phyloP scores from a whole-genome alignment of 345 rosid species.

The Cardamine chenopodiifolia region DNA sequence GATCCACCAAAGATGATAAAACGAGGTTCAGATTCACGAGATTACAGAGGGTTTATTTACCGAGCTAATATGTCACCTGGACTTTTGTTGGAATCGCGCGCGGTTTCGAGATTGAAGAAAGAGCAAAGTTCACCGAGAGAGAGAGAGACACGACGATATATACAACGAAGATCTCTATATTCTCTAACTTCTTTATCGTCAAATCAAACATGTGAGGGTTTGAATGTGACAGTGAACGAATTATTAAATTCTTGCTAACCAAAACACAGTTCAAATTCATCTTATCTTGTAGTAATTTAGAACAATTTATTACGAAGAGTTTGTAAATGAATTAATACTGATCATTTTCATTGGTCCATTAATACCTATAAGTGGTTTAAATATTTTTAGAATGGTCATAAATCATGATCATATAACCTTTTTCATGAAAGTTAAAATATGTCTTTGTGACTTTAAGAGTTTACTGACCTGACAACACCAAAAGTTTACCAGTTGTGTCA shows the following conservation, averaged over 20 bases:
- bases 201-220: constrained; percentile 32
- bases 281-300: not conserved
- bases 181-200: constrained; percentile 33
- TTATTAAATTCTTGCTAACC: not conserved
- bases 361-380: not conserved
- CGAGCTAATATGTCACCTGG: constrained; percentile 15
- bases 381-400: not conserved
- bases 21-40: not conserved
- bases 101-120: constrained; percentile 14
- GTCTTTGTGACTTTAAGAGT: constrained; percentile 2
- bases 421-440: constrained; percentile 15
- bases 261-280: constrained; percentile 15
- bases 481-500: constrained; percentile 18
- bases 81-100: not conserved
- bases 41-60: not conserved
- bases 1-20: constrained; percentile 21
- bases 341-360: constrained; percentile 25
- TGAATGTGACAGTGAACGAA: constrained; percentile 16
- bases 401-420: constrained; percentile 1
- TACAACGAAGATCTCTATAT: constrained; percentile 33
- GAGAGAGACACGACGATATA: constrained; percentile 28
- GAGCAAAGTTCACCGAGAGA: not conserved
- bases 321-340: not conserved
- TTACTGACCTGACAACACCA: constrained; percentile 23
- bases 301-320: not conserved